Conservation (phyloP, 2,329 filamentous ascomycete genomes). For the Emericellopsis atlantica region DNA sequence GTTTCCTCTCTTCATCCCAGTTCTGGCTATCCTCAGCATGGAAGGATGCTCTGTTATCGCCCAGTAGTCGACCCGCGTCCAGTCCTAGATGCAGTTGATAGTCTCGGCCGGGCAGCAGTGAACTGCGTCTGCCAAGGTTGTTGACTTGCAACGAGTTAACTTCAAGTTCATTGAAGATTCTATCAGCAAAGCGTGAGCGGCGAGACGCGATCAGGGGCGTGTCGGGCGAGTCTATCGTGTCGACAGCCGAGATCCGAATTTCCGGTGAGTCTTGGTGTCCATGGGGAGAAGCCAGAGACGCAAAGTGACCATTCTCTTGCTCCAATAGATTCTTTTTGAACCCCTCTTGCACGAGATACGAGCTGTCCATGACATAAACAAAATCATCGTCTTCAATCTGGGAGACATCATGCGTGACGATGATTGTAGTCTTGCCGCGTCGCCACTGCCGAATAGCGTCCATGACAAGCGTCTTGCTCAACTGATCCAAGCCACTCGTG, state of each 20-base stretch:
- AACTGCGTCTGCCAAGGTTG: constrained; percentile 1
- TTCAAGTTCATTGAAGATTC: constrained; percentile 9
- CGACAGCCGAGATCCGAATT: constrained; percentile 1
- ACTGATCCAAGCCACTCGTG: constrained; percentile 74
- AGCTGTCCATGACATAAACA: constrained; percentile 66
- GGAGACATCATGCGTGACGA: constrained; percentile 82
- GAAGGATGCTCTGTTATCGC: background rate
- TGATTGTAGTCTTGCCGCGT: constrained; percentile 69
- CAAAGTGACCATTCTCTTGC: constrained; percentile 30
- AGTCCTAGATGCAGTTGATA: constrained; percentile 8
- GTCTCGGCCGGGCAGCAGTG: background rate
- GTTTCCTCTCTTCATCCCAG: constrained; percentile 2
- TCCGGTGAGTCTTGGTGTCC: background rate
- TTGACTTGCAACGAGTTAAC: constrained; percentile 3
- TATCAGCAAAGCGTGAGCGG: constrained; percentile 2
- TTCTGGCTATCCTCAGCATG: constrained; percentile 1
- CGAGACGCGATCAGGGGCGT: constrained; percentile 1
- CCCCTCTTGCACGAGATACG: constrained; percentile 57
- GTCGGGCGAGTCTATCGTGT: background rate
- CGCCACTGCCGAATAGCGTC: constrained; percentile 68
- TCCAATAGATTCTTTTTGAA: constrained; percentile 41
- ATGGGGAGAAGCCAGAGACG: constrained; percentile 19
- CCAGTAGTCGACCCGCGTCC: constrained; percentile 6
- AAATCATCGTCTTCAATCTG: constrained; percentile 65
- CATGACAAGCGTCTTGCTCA: constrained; percentile 56